A percentile compares a stretch with the other conserved stretches of the same genome.
Conservation (phyloP, 1,284 basidiomycete species). For the Waitea zeae region DNA sequence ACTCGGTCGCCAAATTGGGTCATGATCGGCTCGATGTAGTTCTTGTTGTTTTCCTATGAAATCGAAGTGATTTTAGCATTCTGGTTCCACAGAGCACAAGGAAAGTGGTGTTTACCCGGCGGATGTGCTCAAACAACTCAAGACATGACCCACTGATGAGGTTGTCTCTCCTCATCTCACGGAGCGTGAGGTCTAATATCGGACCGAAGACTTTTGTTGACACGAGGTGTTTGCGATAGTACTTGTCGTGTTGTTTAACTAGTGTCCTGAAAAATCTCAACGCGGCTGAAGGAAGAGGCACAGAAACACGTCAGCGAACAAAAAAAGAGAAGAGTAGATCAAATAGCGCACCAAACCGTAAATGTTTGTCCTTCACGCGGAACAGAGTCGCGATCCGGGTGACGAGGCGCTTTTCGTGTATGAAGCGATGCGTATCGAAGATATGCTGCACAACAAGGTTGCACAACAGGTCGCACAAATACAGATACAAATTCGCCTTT, state of each 20-base stretch:
- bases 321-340: slow-evolving; percentile 1
- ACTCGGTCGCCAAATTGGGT: slow-evolving; percentile 55
- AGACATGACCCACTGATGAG: slow-evolving; percentile 88
- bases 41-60: slow-evolving; percentile 71
- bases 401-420: slow-evolving; percentile 67
- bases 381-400: slow-evolving; percentile 65
- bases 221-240: slow-evolving; percentile 70
- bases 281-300: slow-evolving; percentile 45
- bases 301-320: slow-evolving; percentile 5
- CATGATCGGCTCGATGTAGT: slow-evolving; percentile 76
- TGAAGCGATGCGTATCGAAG: slow-evolving; percentile 82
- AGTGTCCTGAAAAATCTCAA: slow-evolving; percentile 85
- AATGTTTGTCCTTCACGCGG: slow-evolving; percentile 75
- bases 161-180: slow-evolving; percentile 79
- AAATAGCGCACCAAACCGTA: slow-evolving; percentile 61
- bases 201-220: slow-evolving; percentile 77
- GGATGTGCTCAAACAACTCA: slow-evolving; percentile 87
- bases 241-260: slow-evolving; percentile 74
- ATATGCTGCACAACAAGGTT: slow-evolving; percentile 80
- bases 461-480: slow-evolving; percentile 81
- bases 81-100: too few species aligned
- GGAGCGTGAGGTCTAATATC: slow-evolving; percentile 66
- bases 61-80: too few species aligned
- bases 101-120: too few species aligned
- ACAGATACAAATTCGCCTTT: slow-evolving; percentile 61